A percentile compares a stretch with the other conserved stretches of the same genome.
These are phyloP conservation scores for Penicillium sp. DNA, from an alignment of 2,329 filamentous ascomycete species.

Conservation along the genomic window DNA sequence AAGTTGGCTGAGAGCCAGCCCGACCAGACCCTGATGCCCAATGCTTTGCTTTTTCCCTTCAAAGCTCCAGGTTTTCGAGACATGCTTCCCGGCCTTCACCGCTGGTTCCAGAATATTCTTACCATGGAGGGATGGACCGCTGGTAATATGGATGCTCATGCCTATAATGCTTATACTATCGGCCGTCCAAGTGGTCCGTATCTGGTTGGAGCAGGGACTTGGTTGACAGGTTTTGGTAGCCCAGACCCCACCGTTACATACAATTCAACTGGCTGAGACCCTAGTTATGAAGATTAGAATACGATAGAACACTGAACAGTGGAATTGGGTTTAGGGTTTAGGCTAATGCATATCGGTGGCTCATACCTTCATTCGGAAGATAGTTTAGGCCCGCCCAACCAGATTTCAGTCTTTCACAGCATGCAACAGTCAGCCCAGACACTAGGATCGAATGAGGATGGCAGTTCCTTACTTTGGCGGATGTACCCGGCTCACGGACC, in stretches of 20 bases:
- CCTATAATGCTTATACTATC: neutral
- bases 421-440: neutral
- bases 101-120: neutral
- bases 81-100: neutral
- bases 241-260: neutral
- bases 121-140: neutral
- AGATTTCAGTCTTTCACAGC: neutral
- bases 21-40: neutral
- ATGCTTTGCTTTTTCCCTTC: neutral
- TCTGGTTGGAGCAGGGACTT: neutral
- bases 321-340: neutral
- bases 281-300: no score
- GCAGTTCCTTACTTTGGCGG: no score
- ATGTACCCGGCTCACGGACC: neutral
- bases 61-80: neutral
- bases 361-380: neutral
- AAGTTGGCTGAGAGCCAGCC: neutral
- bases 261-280: neutral
- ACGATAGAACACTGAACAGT: neutral
- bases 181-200: neutral
- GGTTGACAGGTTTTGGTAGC: neutral
- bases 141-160: neutral
- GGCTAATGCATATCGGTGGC: neutral
- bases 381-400: neutral
- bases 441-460: neutral